Evolutionary conservation across 2,329 filamentous ascomycete species (phyloP), one percentile per base, ranked within the genome.

Genomic region (Tolypocladium endophyticum): DNA sequence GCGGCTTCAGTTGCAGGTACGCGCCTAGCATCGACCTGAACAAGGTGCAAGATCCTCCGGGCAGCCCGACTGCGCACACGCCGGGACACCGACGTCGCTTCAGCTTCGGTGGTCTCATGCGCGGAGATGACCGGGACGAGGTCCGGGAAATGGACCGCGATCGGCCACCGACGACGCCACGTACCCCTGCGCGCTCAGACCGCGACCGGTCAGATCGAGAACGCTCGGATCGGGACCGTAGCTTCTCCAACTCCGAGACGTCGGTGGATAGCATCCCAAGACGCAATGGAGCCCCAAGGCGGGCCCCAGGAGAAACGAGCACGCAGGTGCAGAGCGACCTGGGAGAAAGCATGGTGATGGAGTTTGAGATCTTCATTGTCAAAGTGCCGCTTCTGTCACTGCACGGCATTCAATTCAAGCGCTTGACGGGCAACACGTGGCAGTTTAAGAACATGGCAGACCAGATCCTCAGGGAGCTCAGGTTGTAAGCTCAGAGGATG

Each of bases 361-460:
- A 90, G 64, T 99, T 97, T 70, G 94, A 99, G 72, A 96, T 97
- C 63, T 87, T 97, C 66, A 94, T 99, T 66, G 94, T 99, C 71
- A 99, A 99, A 76, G 92, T 99, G 33, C 94, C 94, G 16, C 78
- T 99, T 57, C 85, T 99, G 62, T 92, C 89, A 50, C 77, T 99
- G 60, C 93, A 99, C 70, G 94, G 94, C 56, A 92, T 99, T 62
- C 94, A 97, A 73, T 99, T 99, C 79, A 99, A 99, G 81, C 92
- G 94, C 71, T 87, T 97, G 66, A 85, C 90, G 60, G 93, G 94
- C 41, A 93, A 95, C 61, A 97, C 94, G 61, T 97, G 93, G 92
- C 92, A 97, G 74, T 99, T 96, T 77, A 96, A 97, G 79, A 93
- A 90, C 70, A 95, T 97, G 92, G 94, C 94, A 41, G 92, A 96